Evolutionary conservation across 2,329 filamentous ascomycete species (phyloP), one percentile per base, ranked within the genome.

Genomic region (Tolypocladium nubicola): DNA sequence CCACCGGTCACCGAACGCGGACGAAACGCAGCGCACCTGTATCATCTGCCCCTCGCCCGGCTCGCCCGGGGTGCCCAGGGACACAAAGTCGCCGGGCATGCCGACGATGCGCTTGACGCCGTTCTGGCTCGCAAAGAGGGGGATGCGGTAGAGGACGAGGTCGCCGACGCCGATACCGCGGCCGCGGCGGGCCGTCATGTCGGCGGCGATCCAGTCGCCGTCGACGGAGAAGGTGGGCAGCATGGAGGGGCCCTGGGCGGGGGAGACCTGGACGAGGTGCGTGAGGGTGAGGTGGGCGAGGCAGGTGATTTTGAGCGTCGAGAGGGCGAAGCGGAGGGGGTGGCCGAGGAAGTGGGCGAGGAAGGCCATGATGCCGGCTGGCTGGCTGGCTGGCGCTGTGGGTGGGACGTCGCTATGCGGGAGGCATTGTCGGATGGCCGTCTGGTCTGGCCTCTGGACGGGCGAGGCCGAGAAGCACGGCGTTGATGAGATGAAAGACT

Each of bases 51-150:
- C 75, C 53, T 72, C 70, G 3, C 72, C 71, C 23, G 66, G 65
- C 43, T 73, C 70, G 3, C 75, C 82, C 0, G 85, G 85, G 21
- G 83, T 85, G 59, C 87, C 79, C 35, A 86, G 73, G 55, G 86
- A 71, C 33, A 92, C 87, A 65, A 89, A 90, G 66, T 93, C 89
- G 0, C 88, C 88, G 0, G 85, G 85, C 80, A 91, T 76, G 30
- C 87, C 88, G 57, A 88, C 68, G 47, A 97, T 84, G 59, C 94
- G 82, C 78, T 99, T 99, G 55, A 91, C 81, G 14, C 84, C 89
- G 58, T 75, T 73, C 26, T 81, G 73, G 57, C 79, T 76, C 14
- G 80, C 72, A 59, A 85, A 81, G 47, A 86, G 77, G 19, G 94
- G 94, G 63, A 92, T 88, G 57, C 83, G 80, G 71, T 89, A 96